Conservation (phyloP, 1,284 basidiomycete genomes). For the Ustilago shanxiensis region DNA sequence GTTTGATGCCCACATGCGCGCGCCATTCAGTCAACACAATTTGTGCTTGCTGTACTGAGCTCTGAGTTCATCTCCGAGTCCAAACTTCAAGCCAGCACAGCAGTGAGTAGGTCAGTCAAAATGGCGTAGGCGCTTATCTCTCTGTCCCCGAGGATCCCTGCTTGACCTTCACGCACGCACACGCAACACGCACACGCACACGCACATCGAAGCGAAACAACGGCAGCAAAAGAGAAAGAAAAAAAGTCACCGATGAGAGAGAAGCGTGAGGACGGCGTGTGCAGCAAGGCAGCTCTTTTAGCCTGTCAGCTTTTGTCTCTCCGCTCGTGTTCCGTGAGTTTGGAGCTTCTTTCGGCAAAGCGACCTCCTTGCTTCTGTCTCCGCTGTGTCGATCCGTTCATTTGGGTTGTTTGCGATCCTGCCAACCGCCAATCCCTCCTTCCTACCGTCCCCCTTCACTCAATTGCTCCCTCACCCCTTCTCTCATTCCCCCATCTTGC, state of each 20-base stretch:
- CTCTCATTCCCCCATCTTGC: too few species aligned
- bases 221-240: not conserved
- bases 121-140: not conserved
- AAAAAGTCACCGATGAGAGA: conserved; percentile 2
- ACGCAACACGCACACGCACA: not conserved
- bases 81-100: not conserved
- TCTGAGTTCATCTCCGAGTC: not conserved
- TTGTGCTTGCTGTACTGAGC: too few species aligned
- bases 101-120: not conserved
- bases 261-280: too few species aligned
- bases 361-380: not conserved
- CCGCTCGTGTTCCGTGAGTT: too few species aligned
- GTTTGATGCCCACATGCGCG: too few species aligned
- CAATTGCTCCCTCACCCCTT: not conserved
- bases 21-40: too few species aligned
- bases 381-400: conserved; percentile 10
- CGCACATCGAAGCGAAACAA: conserved; percentile 2
- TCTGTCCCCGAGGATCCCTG: not conserved
- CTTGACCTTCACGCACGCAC: not conserved
- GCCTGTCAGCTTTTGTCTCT: not conserved
- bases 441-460: not conserved
- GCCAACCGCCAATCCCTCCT: not conserved
- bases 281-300: not conserved
- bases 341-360: conserved; percentile 8
- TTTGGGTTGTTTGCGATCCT: not conserved